Percentiles rank a stretch among this genome's conserved stretches.
These are phyloP conservation scores for Colletotrichum viniferum DNA, from an alignment of 2,329 filamentous ascomycete species.

Conservation along the genomic window DNA sequence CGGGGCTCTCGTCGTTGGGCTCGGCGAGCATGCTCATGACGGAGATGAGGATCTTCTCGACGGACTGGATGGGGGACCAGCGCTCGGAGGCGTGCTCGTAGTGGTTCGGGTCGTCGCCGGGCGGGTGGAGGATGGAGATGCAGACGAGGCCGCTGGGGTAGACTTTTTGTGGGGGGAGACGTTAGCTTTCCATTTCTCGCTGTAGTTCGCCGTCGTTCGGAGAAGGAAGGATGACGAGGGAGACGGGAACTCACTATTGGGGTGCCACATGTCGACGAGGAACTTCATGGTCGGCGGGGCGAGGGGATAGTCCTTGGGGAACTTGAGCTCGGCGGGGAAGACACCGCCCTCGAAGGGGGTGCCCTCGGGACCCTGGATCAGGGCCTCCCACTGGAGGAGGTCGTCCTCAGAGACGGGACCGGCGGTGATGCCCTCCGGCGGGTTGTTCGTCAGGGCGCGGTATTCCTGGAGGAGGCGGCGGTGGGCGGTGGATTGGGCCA, in stretches of 20 bases:
- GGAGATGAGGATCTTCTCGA: constrained; percentile 95
- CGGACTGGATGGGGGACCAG: constrained; percentile 95
- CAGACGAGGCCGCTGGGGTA: constrained; percentile 92
- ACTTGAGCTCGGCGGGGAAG: constrained; percentile 92
- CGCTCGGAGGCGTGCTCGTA: constrained; percentile 96
- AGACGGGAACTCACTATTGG: constrained; percentile 90
- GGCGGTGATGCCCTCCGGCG: constrained; percentile 96
- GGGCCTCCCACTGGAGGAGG: constrained; percentile 92
- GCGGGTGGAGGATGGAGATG: constrained; percentile 97
- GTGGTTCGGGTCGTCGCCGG: constrained; percentile 96
- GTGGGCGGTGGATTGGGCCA: constrained; percentile 68
- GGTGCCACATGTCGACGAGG: constrained; percentile 92
- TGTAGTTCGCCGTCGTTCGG: too few species aligned
- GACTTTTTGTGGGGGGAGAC: too few species aligned
- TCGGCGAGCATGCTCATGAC: constrained; percentile 99
- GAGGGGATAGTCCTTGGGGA: constrained; percentile 96
- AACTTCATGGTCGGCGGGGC: constrained; percentile 97
- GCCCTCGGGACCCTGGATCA: constrained; percentile 93
- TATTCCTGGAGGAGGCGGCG: constrained; percentile 95
- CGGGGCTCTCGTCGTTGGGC: constrained; percentile 95
- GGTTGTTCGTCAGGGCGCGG: constrained; percentile 89
- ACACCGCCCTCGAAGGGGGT: constrained; percentile 96
- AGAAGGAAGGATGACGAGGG: too few species aligned
- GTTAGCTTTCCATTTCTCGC: too few species aligned
- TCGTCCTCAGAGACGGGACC: constrained; percentile 94